phyloP scores from a whole-genome alignment of 352 stramenopile species.

The Globisporangium sylvaticum region DNA sequence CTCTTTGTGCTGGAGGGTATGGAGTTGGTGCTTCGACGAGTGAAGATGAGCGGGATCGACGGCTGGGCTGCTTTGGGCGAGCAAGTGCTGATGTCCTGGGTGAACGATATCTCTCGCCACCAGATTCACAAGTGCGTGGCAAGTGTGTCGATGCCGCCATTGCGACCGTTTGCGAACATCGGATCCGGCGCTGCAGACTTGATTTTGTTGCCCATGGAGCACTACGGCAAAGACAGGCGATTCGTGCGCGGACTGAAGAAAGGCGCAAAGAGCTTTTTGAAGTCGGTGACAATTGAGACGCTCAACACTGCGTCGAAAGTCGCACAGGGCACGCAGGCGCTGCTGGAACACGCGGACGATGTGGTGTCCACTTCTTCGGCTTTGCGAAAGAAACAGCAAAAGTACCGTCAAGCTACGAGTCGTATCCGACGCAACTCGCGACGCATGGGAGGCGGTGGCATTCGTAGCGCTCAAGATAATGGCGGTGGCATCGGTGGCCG shows the following conservation, averaged over 20 bases:
- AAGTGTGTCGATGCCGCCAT: slow-evolving; percentile 81
- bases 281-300: slow-evolving; percentile 86
- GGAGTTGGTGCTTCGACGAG: slow-evolving; percentile 80
- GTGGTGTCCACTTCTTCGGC: slow-evolving; percentile 66
- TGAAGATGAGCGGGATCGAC: slow-evolving; percentile 80
- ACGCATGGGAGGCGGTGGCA: slow-evolving; percentile 70
- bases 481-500: slow-evolving; percentile 74
- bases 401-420: slow-evolving; percentile 74
- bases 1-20: slow-evolving; percentile 87
- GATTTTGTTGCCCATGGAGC: slow-evolving; percentile 83
- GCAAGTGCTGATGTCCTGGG: slow-evolving; percentile 79
- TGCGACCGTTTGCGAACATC: slow-evolving; percentile 86
- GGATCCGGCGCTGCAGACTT: slow-evolving; percentile 78
- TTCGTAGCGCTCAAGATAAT: slow-evolving; percentile 65
- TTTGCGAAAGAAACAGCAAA: slow-evolving; percentile 63
- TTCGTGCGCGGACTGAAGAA: slow-evolving; percentile 84
- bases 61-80: slow-evolving; percentile 70
- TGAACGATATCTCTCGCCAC: slow-evolving; percentile 84
- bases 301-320: slow-evolving; percentile 83
- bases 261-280: slow-evolving; percentile 83
- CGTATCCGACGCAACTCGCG: slow-evolving; percentile 80
- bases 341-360: slow-evolving; percentile 82
- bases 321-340: slow-evolving; percentile 73
- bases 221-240: slow-evolving; percentile 78
- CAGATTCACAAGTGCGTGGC: slow-evolving; percentile 89